These are phyloP conservation scores for Cardiospermum halicacabum DNA, from an alignment of 345 rosid species.

Conservation along the genomic window DNA sequence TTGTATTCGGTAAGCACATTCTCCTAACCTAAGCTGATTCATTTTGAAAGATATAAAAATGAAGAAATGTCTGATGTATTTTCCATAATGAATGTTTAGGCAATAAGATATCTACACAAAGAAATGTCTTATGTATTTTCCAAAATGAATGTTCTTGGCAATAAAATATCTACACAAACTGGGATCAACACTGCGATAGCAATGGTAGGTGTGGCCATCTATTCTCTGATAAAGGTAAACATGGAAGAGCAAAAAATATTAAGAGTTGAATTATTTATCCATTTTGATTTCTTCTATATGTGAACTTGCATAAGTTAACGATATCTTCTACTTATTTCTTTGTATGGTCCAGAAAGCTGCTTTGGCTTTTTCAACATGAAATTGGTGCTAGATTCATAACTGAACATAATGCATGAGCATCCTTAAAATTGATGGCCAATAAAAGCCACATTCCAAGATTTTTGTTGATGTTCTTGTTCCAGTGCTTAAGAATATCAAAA, in stretches of 20 bases:
- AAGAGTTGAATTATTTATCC: conserved; percentile 11
- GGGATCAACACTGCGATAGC: conserved; percentile 47
- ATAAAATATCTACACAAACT: conserved; percentile 47
- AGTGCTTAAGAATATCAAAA: too few relatives aligned
- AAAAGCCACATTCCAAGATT: too few relatives aligned
- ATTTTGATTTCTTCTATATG: neutral
- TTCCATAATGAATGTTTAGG: too few relatives aligned
- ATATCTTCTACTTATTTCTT: too few relatives aligned
- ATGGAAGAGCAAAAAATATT: conserved; percentile 45
- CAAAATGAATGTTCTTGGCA: conserved; percentile 24
- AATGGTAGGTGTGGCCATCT: conserved; percentile 46
- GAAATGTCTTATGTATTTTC: neutral
- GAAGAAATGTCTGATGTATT: too few relatives aligned
- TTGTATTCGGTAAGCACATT: conserved; percentile 35
- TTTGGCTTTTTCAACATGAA: conserved; percentile 9
- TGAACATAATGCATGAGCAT: too few relatives aligned
- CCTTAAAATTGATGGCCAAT: too few relatives aligned
- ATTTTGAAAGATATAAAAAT: neutral
- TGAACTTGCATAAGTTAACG: neutral
- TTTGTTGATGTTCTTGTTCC: too few relatives aligned
- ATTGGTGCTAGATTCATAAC: neutral
- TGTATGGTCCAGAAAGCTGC: conserved; percentile 32
- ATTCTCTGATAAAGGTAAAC: conserved; percentile 46
- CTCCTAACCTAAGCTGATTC: neutral
- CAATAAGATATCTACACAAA: too few relatives aligned